These are phyloP conservation scores for Maudiozyma humilis DNA, from an alignment of 1,139 yeast species.

Conservation along the genomic window DNA sequence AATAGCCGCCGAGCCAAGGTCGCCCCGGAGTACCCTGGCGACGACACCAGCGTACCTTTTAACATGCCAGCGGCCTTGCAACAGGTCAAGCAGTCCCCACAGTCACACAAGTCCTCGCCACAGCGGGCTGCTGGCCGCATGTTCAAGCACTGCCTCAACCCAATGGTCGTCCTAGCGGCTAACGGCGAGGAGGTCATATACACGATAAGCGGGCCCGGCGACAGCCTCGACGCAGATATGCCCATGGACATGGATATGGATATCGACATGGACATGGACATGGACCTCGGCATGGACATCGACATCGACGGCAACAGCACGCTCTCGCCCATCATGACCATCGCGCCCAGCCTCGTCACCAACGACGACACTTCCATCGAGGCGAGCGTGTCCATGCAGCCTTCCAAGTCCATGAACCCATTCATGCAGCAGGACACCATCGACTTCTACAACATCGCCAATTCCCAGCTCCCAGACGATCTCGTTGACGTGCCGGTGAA, in stretches of 20 bases:
- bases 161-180: background rate
- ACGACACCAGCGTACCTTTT: no score
- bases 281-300: background rate
- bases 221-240: background rate
- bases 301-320: background rate
- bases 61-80: no score
- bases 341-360: constrained; percentile 4
- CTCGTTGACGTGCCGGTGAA: background rate
- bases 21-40: background rate
- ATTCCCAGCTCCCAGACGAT: background rate
- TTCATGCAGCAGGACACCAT: constrained; percentile 1
- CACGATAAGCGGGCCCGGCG: background rate
- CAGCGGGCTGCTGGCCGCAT: background rate
- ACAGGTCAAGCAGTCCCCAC: background rate
- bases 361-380: background rate
- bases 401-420: constrained; percentile 5
- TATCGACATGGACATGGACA: background rate
- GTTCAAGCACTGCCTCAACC: background rate
- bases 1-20: background rate
- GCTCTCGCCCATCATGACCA: constrained; percentile 1
- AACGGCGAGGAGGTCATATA: background rate
- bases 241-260: constrained; percentile 1
- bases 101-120: background rate
- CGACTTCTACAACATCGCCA: background rate
- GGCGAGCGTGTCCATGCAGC: background rate